Evolutionary conservation across 2,329 filamentous ascomycete genomes (phyloP), one percentile per base, ranked within the genome.

Genomic region (Penicillium janthinellum): DNA sequence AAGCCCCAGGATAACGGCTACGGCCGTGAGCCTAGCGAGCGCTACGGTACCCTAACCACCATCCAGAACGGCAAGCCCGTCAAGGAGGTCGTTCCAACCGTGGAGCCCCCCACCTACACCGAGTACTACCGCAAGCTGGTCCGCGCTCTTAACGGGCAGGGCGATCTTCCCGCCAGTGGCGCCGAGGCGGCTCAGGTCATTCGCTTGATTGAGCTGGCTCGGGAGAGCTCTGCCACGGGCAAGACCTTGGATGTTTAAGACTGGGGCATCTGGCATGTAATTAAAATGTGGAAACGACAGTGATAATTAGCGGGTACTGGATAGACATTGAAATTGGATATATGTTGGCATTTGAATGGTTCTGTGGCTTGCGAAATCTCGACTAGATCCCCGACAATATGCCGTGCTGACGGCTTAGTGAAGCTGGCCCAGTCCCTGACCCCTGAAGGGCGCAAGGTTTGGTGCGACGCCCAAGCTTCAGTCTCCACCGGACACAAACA

Each of bases 51-150:
- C 45, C 75, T 92, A 63, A 84, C 85, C 7, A 79, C 84, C 4
- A 73, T 88, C 1, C 78, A 81, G 3, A 81, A 84, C 12, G 85
- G 81, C 44, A 79, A 79, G 60, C 75, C 85, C 3, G 78, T 77
- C 56, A 82, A 82, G 56, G 78, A 81, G 54, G 73, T 78, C 1
- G 80, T 81, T 44, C 84, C 85, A 1, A 88, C 87, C 2, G 79
- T 89, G 2, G 79, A 86, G 70, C 87, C 88, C 0, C 74, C 75
- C n/a, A 92, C 89, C 3, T 95, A 91, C 73, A 79, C 80, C 22
- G 83, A 84, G 67, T 89, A 90, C 63, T 94, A 93, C 74, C 74
- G 77, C 31, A 75, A 77, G 55, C 77, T 87, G 59, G 83, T 79
- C 3, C 78, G 79, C 45, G 83, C 85, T 39, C 70, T 87, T 51